Conservation (phyloP, 2,329 filamentous ascomycete genomes). For the Aureobasidium sp. region DNA sequence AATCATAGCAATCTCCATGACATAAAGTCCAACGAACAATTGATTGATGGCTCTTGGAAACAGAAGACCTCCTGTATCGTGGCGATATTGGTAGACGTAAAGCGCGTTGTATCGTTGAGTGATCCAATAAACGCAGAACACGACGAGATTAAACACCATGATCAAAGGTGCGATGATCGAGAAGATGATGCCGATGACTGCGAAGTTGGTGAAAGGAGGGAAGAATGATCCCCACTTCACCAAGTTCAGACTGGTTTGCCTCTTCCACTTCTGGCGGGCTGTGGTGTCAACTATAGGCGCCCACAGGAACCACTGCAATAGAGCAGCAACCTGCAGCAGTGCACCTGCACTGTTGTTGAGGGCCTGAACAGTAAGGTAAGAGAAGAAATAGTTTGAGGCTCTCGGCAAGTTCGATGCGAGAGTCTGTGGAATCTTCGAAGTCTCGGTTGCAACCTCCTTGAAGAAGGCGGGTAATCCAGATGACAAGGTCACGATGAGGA, state of each 20-base stretch:
- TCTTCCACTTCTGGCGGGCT: constrained; percentile 70
- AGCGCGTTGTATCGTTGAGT: constrained; percentile 96
- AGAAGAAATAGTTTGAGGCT: constrained; percentile 95
- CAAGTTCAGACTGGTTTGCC: constrained; percentile 69
- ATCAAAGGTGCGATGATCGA: constrained; percentile 85
- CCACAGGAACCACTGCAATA: constrained; percentile 72
- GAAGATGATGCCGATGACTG: constrained; percentile 82
- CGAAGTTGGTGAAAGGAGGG: constrained; percentile 93
- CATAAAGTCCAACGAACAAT: constrained; percentile 91
- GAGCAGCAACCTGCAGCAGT: constrained; percentile 71
- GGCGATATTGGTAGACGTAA: constrained; percentile 82
- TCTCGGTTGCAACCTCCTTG: constrained; percentile 56
- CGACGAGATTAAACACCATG: constrained; percentile 85
- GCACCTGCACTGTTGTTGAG: constrained; percentile 86
- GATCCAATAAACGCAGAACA: constrained; percentile 85
- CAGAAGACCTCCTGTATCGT: constrained; percentile 85
- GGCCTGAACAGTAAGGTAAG: constrained; percentile 93
- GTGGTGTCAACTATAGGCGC: constrained; percentile 68
- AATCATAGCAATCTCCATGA: constrained; percentile 86
- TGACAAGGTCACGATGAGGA: constrained; percentile 84
- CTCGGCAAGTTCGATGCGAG: constrained; percentile 75
- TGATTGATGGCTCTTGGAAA: constrained; percentile 93
- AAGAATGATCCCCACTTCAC: constrained; percentile 93
- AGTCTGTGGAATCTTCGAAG: constrained; percentile 60
- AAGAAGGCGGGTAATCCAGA: constrained; percentile 64